Evolutionary conservation across 306 rosid species (phyloP).

Genomic region (Citrullus mucosospermus): DNA sequence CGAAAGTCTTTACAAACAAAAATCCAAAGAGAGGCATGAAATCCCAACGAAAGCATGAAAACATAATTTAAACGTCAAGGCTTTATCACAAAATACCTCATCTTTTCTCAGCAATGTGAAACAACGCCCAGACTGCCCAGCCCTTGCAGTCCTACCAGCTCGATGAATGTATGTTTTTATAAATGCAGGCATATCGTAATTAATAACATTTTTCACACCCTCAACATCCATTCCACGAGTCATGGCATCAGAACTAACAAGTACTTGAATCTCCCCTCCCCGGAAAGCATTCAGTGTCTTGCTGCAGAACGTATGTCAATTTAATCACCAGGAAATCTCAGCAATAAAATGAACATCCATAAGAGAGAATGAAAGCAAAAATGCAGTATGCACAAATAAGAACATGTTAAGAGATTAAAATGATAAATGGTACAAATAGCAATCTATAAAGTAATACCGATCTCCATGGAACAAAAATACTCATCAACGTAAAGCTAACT

Average conservation of each 20-base stretch:
- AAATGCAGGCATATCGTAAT: constrained; percentile 70
- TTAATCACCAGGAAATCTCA: neutral
- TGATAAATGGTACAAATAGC: neutral
- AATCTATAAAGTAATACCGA: neutral
- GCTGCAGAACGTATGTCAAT: constrained; percentile 32
- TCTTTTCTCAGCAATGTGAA: constrained; percentile 61
- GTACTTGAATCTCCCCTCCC: constrained; percentile 73
- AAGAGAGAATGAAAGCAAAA: neutral
- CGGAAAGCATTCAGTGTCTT: constrained; percentile 71
- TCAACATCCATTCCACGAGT: constrained; percentile 97
- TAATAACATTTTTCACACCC: constrained; percentile 74
- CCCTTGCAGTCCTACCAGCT: constrained; percentile 95
- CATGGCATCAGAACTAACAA: constrained; percentile 91
- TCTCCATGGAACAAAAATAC: neutral
- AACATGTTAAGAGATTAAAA: neutral
- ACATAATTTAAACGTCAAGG: neutral
- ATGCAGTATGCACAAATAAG: neutral
- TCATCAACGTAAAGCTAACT: neutral
- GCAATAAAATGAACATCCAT: neutral
- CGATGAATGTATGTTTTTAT: constrained; percentile 83
- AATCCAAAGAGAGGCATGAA: too few species aligned
- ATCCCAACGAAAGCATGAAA: too few species aligned
- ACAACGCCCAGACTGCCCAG: constrained; percentile 78
- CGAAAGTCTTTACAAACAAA: too few species aligned
- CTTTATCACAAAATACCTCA: constrained; percentile 36